Conservation (phyloP, 495 filamentous ascomycete species). For the Penicillium canariense region DNA sequence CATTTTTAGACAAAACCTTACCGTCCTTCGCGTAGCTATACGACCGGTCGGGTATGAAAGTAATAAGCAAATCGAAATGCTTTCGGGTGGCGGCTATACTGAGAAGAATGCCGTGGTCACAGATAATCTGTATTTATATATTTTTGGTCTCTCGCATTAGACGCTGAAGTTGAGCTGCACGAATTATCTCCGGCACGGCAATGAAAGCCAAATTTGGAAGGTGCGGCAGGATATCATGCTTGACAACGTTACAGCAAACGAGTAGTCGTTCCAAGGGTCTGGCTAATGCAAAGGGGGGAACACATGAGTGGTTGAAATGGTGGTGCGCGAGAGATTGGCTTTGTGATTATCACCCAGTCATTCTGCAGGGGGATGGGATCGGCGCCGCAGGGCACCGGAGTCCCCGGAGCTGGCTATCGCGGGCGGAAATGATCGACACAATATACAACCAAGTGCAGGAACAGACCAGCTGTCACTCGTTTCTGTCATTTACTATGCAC, state of each 20-base stretch:
- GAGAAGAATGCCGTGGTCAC: not conserved
- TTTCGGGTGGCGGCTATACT: not conserved
- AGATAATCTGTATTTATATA: not conserved
- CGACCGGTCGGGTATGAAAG: not conserved
- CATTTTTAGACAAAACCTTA: constrained; percentile 4
- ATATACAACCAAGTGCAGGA: not conserved
- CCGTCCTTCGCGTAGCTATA: not conserved
- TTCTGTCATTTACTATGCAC: not conserved
- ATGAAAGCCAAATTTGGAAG: not conserved
- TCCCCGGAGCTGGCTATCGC: not conserved
- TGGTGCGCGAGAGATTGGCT: not conserved
- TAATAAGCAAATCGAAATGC: not conserved
- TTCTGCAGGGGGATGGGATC: constrained; percentile 5
- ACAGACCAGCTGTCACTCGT: not conserved
- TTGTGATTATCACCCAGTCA: not conserved
- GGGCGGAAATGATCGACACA: not conserved
- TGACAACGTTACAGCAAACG: not conserved
- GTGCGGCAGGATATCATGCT: not conserved
- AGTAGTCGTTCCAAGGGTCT: not conserved
- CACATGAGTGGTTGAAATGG: constrained; percentile 2
- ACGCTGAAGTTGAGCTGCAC: not conserved
- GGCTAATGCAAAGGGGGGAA: not conserved
- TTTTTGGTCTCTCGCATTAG: not conserved
- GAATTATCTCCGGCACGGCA: not conserved
- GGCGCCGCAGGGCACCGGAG: constrained; percentile 8